Evolutionary conservation across 495 filamentous ascomycete genomes (phyloP), one percentile per base, ranked within the genome.

Genomic region (Trichoderma parareesei): DNA sequence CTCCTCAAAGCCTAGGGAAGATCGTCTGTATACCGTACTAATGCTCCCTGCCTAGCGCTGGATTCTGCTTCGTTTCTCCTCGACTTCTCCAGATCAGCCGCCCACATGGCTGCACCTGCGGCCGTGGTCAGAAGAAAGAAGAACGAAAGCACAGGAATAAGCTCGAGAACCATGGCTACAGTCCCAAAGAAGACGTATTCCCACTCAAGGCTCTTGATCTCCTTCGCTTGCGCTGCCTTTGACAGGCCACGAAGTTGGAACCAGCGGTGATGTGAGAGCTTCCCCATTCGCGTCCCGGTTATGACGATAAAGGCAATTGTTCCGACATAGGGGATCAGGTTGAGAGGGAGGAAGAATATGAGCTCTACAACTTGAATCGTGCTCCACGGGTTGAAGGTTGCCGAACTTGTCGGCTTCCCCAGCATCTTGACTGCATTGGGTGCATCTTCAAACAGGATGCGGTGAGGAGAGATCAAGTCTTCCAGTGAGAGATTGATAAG

Each of bases 51-150:
- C 9, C 33, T 20, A 38, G 33, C 33, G 33, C 38, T 33, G 33
- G 57, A 60, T 18, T 49, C 46, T 6, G 18, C 18, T 20, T 49
- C 46, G 5, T 33, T 38, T 60, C 55, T 60, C 20, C 69, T 65
- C 62, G 67, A 65, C 63, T 79, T 71, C 68, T 85, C 81, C 38
- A 85, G 70, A 35, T 77, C 75, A 0, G 88, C 86, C 6, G 88
- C 90, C 92, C 92, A 98, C 38, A 98, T 75, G 9, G 92, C 94
- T 7, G 93, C 89, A 0, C 93, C 94, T 43, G 89, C 73, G 3
- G 83, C 78, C 4, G 76, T 93, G 0, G 92, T 96, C 68, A 96
- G 87, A 33, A 94, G 81, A 72, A 97, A 96, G 67, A 91, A 85
- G 67, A 97, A 90, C n/a, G 88, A 92, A 16, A 87, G 79, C 55